Percentiles rank a stretch among this genome's conserved stretches.
Conservation (phyloP, 306 rosid species). For the Casuarina equisetifolia region DNA sequence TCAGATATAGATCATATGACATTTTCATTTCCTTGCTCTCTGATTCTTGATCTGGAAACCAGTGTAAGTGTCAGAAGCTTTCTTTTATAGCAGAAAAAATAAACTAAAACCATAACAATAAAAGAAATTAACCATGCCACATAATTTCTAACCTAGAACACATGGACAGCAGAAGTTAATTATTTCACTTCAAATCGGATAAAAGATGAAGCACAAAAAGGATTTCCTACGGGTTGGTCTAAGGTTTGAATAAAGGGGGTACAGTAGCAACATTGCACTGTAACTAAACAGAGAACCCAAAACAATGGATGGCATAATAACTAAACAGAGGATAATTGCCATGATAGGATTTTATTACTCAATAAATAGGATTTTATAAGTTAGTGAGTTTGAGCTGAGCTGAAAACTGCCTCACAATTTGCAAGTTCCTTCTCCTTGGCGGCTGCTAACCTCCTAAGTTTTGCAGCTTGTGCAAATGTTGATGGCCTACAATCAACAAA, state of each 20-base stretch:
- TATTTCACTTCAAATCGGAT: background rate
- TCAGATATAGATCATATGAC: slow-evolving; percentile 48
- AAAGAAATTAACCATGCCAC: background rate
- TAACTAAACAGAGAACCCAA: background rate
- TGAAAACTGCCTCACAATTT: slow-evolving; percentile 55
- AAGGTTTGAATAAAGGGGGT: background rate
- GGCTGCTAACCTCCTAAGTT: slow-evolving; percentile 74
- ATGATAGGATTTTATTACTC: background rate
- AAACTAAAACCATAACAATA: background rate
- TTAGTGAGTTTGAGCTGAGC: slow-evolving; percentile 12
- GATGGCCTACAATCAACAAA: slow-evolving; percentile 62
- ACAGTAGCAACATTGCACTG: background rate
- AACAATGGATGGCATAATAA: background rate
- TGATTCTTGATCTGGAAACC: slow-evolving; percentile 63
- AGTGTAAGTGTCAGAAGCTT: slow-evolving; percentile 14
- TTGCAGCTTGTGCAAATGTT: slow-evolving; percentile 89
- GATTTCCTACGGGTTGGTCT: too few relatives aligned
- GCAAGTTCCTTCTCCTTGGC: slow-evolving; percentile 91
- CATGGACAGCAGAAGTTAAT: background rate
- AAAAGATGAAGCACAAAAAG: background rate
- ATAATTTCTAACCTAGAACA: background rate
- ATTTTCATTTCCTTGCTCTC: slow-evolving; percentile 45
- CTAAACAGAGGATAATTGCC: background rate
- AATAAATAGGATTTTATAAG: slow-evolving; percentile 13
- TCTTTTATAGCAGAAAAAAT: background rate